Percentiles rank a stretch among this genome's conserved stretches.
Evolutionary conservation across 768 basidiomycete genomes (phyloP).

Genomic region (Xerocomus brunneocitrinus): DNA sequence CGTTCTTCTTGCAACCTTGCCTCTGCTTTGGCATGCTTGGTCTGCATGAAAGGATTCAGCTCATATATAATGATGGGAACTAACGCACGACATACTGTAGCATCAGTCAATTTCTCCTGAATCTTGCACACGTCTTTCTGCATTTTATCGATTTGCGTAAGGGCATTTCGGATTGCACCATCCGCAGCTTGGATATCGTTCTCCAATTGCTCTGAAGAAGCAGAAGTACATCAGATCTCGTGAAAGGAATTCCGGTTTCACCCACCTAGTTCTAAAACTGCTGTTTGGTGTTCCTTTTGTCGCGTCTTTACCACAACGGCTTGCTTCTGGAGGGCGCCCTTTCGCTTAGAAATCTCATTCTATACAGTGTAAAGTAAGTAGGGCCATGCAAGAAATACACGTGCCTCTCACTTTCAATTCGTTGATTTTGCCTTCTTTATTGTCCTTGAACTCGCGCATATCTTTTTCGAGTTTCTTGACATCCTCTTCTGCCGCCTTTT

Average conservation of each 20-base stretch:
- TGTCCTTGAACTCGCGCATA: conserved; percentile 98
- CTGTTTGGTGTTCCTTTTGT: conserved; percentile 88
- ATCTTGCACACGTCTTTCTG: conserved; percentile 62
- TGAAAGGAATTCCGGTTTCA: neutral
- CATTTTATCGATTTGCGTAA: conserved; percentile 47
- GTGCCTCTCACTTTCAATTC: conserved; percentile 71
- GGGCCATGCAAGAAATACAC: neutral
- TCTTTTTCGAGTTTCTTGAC: conserved; percentile 88
- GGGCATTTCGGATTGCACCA: conserved; percentile 27
- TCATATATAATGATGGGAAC: neutral
- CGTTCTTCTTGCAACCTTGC: conserved; percentile 76
- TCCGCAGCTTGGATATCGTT: conserved; percentile 27
- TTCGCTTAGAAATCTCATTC: conserved; percentile 78
- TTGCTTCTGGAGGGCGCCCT: conserved; percentile 76
- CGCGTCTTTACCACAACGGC: conserved; percentile 75
- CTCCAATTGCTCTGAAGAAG: conserved; percentile 26
- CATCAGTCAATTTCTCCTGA: conserved; percentile 39
- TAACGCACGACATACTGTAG: conserved; percentile 15
- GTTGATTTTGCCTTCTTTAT: conserved; percentile 94
- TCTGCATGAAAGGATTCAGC: conserved; percentile 31
- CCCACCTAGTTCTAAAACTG: conserved; percentile 82
- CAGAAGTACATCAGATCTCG: neutral
- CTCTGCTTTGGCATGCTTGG: conserved; percentile 60
- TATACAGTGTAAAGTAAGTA: neutral
- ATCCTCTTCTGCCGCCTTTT: conserved; percentile 71